These are phyloP conservation scores for Pythium biforme DNA, from an alignment of 352 stramenopile species.

Conservation along the genomic window DNA sequence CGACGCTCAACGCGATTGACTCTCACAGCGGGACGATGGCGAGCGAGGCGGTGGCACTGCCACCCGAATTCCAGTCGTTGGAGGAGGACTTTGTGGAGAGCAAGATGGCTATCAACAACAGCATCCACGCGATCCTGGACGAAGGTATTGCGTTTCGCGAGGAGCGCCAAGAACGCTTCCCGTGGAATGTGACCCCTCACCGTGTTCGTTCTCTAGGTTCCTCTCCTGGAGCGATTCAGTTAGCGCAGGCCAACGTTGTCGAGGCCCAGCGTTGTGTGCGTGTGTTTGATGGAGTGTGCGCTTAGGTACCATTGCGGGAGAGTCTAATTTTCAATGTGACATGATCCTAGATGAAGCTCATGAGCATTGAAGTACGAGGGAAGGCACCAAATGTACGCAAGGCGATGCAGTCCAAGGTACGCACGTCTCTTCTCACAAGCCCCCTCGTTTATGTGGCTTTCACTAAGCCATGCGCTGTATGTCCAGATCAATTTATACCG, in stretches of 20 bases:
- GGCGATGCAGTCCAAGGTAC: constrained; percentile 70
- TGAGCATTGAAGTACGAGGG: constrained; percentile 73
- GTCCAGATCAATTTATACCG: constrained; percentile 26
- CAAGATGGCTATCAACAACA: constrained; percentile 85
- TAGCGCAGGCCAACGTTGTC: constrained; percentile 59
- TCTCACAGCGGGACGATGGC: constrained; percentile 20
- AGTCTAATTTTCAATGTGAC: not conserved
- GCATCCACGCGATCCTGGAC: constrained; percentile 60
- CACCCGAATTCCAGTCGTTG: constrained; percentile 59
- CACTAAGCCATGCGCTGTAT: not conserved
- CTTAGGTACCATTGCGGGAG: not conserved
- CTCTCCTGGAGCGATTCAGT: constrained; percentile 42
- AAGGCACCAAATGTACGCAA: constrained; percentile 58
- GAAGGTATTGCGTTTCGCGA: constrained; percentile 28
- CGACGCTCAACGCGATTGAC: not conserved
- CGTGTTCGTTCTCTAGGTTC: constrained; percentile 13
- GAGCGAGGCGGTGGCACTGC: constrained; percentile 34
- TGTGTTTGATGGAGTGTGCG: not conserved
- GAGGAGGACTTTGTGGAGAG: constrained; percentile 81
- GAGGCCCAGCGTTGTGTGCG: constrained; percentile 72
- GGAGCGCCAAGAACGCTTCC: not conserved
- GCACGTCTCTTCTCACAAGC: not conserved
- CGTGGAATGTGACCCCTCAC: not conserved
- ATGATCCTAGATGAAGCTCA: constrained; percentile 65
- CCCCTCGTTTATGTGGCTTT: not conserved